Base-by-base conservation (phyloP, 129 eudicot species). In the Ambrosia artemisiifolia region DNA sequence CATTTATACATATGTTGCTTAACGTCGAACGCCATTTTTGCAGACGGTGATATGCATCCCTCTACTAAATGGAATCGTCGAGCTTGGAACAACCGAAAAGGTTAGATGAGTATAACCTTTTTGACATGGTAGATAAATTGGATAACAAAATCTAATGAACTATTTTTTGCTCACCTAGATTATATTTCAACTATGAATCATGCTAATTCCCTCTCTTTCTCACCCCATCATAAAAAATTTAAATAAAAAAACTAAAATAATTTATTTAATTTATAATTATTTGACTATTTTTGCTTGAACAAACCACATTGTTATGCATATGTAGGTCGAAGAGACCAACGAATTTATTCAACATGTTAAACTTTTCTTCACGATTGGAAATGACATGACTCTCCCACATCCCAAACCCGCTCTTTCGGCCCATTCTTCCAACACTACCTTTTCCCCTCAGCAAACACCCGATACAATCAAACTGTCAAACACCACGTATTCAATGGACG, bases 41-140 rank as follows among this genome's bases (percentile, higher is more conserved):
- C 97, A 94, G 98, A 94, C 98, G 35, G 96, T 94, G 42, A 73
- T 87, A 7, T 94, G 98, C 80, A 88, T 94, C 73, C 98, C 98
- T 36, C 63, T 94, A 13, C 84, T 86, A 9, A 87, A 88, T 56
- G 98, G 96, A 59, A 91, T 90, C 2, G 85, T 94, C 3, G 98
- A 94, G 69, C 83, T 94, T 51, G 98, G 98, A 66, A 82, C 90
- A 11, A 88, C 85, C 0, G 80, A 81, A 18, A 86, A 59, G 95
- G 96, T 93, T 83, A 19, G 49, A 48, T 11, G 40, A 13, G 57
- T 70, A 51, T 54, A 40, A 28, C 6, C 10, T 78, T 9, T 36
- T 78, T 61, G 34, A 38, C 5, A 54, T 54, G 6, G 61, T 54
- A 54, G 24, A 20, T 17, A 19, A 54, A 54, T 8, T 5, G 12